Percentiles rank a stretch among this genome's conserved stretches.
Conservation (phyloP, 129 eudicot species). For the Logfia minima region DNA sequence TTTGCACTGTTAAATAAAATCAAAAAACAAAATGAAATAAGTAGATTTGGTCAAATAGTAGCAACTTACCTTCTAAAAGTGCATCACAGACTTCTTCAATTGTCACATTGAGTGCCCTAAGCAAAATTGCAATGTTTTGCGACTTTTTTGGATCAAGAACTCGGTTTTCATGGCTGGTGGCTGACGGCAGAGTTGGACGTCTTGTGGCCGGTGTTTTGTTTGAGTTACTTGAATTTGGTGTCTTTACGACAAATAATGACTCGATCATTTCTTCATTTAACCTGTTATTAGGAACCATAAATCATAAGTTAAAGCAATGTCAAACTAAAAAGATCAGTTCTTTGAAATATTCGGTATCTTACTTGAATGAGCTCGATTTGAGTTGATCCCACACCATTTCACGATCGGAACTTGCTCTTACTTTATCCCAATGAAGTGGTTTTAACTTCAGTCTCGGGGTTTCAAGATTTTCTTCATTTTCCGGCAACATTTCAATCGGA, state of each 20-base stretch:
- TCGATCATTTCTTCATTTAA: slow-evolving; percentile 98
- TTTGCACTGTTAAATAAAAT: background rate
- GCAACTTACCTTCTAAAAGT: slow-evolving; percentile 77
- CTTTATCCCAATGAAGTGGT: slow-evolving; percentile 99
- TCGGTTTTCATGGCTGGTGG: slow-evolving; percentile 51
- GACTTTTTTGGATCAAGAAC: slow-evolving; percentile 96
- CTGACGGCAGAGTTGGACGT: slow-evolving; percentile 57
- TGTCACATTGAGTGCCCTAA: slow-evolving; percentile 90
- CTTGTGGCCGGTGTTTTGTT: slow-evolving; percentile 43
- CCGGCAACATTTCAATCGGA: slow-evolving; percentile 57
- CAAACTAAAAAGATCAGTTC: background rate
- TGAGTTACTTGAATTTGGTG: slow-evolving; percentile 52
- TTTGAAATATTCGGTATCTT: background rate
- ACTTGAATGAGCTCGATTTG: slow-evolving; percentile 91
- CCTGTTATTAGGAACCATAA: slow-evolving; percentile 44
- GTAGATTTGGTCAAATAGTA: background rate
- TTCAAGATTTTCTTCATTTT: slow-evolving; percentile 44
- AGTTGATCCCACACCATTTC: slow-evolving; percentile 99
- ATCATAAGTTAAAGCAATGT: background rate
- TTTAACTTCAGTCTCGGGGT: slow-evolving; percentile 75
- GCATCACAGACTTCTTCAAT: slow-evolving; percentile 95
- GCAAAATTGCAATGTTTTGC: slow-evolving; percentile 78
- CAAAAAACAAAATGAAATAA: background rate
- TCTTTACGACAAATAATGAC: slow-evolving; percentile 73
- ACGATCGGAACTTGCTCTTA: slow-evolving; percentile 89